These are phyloP conservation scores for Clarireedia homoeocarpa DNA, from an alignment of 2,329 filamentous ascomycete species.

Conservation along the genomic window DNA sequence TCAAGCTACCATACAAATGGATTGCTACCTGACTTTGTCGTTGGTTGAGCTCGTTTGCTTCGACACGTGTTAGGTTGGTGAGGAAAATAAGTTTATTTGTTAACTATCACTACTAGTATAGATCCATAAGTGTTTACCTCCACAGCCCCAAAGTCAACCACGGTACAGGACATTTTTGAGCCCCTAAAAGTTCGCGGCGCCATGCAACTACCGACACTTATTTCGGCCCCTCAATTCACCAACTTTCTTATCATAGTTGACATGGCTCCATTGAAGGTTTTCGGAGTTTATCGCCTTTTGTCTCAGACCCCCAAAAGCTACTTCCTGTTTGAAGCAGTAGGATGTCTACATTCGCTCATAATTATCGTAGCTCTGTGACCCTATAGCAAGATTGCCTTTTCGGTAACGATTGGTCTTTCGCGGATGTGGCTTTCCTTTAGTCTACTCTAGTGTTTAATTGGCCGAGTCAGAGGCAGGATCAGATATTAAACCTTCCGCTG, in stretches of 20 bases:
- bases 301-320: constrained; percentile 8
- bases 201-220: neutral
- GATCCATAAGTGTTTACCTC: neutral
- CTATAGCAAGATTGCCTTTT: too few species aligned
- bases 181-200: neutral
- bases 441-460: neutral
- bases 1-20: neutral
- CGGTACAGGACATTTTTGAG: neutral
- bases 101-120: neutral
- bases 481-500: neutral
- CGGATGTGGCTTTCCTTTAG: neutral
- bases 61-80: neutral
- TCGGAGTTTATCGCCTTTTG: constrained; percentile 8
- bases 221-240: neutral
- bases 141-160: neutral
- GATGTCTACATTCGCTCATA: neutral
- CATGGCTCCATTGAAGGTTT: constrained; percentile 4
- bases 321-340: neutral
- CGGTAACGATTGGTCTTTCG: neutral
- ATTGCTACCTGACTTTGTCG: neutral
- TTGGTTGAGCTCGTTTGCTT: neutral
- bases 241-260: constrained; percentile 1
- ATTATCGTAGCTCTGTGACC: neutral
- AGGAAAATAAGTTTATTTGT: neutral
- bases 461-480: constrained; percentile 3